phyloP scores from a whole-genome alignment of 208 protist genomes.

The Angomonas deanei region DNA sequence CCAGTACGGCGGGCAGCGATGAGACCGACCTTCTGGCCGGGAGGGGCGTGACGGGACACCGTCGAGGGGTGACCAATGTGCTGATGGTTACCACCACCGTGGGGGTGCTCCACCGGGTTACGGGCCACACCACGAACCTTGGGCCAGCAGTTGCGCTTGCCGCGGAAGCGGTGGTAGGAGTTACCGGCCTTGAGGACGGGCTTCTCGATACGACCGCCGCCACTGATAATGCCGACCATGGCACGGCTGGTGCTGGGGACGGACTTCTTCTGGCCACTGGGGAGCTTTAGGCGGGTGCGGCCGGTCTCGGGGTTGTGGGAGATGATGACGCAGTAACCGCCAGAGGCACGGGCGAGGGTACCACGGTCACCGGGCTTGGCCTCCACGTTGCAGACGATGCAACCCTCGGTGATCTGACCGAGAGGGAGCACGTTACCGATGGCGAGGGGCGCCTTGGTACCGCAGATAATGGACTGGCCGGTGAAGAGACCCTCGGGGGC shows the following conservation, averaged over 20 bases:
- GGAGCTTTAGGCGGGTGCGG: conserved; percentile 97
- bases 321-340: conserved; percentile 97
- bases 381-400: conserved; percentile 99
- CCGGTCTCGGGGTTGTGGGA: conserved; percentile 96
- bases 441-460: conserved; percentile 93
- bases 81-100: conserved; percentile 99
- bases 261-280: conserved; percentile 98
- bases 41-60: conserved; percentile 84
- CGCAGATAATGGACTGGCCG: conserved; percentile 98
- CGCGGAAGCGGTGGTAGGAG: conserved; percentile 98
- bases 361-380: conserved; percentile 95
- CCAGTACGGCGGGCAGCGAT: conserved; percentile 99
- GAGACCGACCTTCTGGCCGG: conserved; percentile 98
- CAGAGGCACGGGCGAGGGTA: conserved; percentile 92
- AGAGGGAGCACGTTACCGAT: conserved; percentile 99
- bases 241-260: conserved; percentile 92
- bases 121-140: conserved; percentile 98
- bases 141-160: conserved; percentile 99
- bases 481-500: conserved; percentile 99
- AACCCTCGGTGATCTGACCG: conserved; percentile 97
- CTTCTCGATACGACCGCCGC: conserved; percentile 99
- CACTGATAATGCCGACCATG: conserved; percentile 98
- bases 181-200: conserved; percentile 99
- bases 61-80: conserved; percentile 98
- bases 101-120: conserved; percentile 99